phyloP scores from a whole-genome alignment of 345 rosid species.

The Hibiscus tridactylites region DNA sequence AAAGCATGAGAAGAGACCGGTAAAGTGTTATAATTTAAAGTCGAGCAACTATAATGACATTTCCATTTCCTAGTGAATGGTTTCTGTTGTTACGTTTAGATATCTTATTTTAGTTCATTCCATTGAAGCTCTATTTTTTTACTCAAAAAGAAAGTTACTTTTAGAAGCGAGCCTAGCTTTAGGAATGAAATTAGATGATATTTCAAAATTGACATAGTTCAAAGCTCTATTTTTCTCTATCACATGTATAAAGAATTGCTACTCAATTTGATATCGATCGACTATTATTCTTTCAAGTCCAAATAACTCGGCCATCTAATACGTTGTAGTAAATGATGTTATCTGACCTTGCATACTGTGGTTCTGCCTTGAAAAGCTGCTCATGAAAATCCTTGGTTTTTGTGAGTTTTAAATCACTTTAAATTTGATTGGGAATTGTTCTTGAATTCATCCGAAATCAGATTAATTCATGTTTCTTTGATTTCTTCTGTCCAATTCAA shows the following conservation, averaged over 20 bases:
- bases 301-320: too few relatives aligned
- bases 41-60: neutral
- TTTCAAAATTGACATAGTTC: neutral
- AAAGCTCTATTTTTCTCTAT: neutral
- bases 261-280: neutral
- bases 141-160: neutral
- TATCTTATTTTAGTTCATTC: constrained; percentile 5
- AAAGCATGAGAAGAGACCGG: constrained; percentile 97
- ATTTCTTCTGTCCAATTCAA: too few relatives aligned
- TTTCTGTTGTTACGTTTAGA: neutral
- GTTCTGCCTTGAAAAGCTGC: too few relatives aligned
- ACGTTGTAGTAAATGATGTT: too few relatives aligned
- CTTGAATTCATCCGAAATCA: too few relatives aligned
- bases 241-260: neutral
- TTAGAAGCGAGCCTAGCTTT: neutral
- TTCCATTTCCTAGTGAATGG: neutral
- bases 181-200: neutral
- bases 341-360: too few relatives aligned
- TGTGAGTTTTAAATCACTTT: too few relatives aligned
- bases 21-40: constrained; percentile 17
- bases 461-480: too few relatives aligned
- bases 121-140: neutral
- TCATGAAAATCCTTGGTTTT: too few relatives aligned
- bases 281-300: neutral
- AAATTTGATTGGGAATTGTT: too few relatives aligned